Base-by-base conservation (phyloP, 2,329 filamentous ascomycete species). In the Fusarium foetens region DNA sequence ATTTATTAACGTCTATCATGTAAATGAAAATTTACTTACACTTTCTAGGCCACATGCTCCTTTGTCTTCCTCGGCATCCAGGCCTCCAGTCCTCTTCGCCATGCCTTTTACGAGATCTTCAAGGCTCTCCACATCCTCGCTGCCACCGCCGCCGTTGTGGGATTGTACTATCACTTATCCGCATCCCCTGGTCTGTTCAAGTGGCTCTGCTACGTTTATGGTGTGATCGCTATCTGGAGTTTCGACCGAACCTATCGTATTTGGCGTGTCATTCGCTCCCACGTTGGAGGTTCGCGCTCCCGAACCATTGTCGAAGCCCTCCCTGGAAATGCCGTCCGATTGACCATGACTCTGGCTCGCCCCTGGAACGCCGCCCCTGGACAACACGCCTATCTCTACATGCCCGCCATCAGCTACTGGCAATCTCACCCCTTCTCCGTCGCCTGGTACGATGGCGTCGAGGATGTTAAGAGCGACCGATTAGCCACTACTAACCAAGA, bases 341-440 rank as follows among this genome's bases (percentile, higher is more conserved):
- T 95, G 57, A 94, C 92, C 1, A 87, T 94, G 54, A 90, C 88
- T 60, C 88, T 95, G 84, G 90, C 92, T 14, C 90, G 92, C 48
- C 92, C 92, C n/a, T 95, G 93, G 92, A 87, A 83, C 43, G 93
- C 93, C 85, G 85, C 86, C 66, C 90, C 93, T 1, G 92, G 93
- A 39, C 92, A 94, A 80, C 93, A 95, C 79, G 91, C 92, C 39
- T 95, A 94, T 80, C 83, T 95, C 25, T 94, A 94, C 83, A 88
- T 95, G 82, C 93, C 93, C 12, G 84, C 86, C 9, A 84, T 95
- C 76, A 91, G 91, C 70, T 86, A 90, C 68, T 91, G 89, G 88
- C 92, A 92, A 75, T 94, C 91, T 51, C 93, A 95, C 77, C 93
- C 93, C 3, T 95, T 95, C 83, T 93, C 92, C 6, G 86, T 94